Evolutionary conservation across 768 basidiomycete species (phyloP).

Genomic region (Boletellus emodensis): DNA sequence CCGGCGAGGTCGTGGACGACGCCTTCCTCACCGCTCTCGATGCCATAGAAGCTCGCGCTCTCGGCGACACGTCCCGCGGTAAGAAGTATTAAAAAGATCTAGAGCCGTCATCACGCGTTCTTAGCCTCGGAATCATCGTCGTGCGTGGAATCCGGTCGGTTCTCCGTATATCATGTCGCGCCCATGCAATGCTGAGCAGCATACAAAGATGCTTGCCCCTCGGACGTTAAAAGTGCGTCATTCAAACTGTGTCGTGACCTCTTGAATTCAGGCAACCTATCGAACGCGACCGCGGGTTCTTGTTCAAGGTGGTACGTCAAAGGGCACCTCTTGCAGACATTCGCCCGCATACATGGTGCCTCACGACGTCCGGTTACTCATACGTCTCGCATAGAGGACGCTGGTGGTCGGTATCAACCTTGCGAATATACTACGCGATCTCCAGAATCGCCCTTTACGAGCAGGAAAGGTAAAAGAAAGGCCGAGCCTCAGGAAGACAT

Average conservation of each 20-base stretch:
- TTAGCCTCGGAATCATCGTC: not conserved
- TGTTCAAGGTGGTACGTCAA: slow-evolving; percentile 18
- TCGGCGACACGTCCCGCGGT: slow-evolving; percentile 12
- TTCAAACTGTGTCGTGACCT: not conserved
- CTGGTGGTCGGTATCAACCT: not conserved
- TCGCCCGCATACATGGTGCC: not conserved
- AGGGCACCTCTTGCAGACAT: not conserved
- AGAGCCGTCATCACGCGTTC: not conserved
- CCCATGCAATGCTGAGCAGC: not conserved
- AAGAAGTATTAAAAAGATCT: not conserved
- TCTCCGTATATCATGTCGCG: not conserved
- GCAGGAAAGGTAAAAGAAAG: slow-evolving; percentile 46
- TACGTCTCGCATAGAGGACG: not conserved
- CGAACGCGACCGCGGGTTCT: not conserved
- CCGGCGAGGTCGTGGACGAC: slow-evolving; percentile 20
- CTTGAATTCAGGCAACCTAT: not conserved
- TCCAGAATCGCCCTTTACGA: slow-evolving; percentile 8
- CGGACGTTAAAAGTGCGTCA: slow-evolving; percentile 7
- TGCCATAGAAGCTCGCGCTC: slow-evolving; percentile 39
- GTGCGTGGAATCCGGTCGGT: slow-evolving; percentile 6
- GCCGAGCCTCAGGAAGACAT: slow-evolving; percentile 23
- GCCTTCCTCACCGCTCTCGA: slow-evolving; percentile 39
- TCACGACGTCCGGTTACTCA: slow-evolving; percentile 5
- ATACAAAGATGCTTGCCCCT: slow-evolving; percentile 7
- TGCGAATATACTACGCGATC: slow-evolving; percentile 4